Evolutionary conservation across 192 early-diverging fungal species (phyloP), one percentile per base, ranked within the genome.

Genomic region (Rhizophagus prolifer): DNA sequence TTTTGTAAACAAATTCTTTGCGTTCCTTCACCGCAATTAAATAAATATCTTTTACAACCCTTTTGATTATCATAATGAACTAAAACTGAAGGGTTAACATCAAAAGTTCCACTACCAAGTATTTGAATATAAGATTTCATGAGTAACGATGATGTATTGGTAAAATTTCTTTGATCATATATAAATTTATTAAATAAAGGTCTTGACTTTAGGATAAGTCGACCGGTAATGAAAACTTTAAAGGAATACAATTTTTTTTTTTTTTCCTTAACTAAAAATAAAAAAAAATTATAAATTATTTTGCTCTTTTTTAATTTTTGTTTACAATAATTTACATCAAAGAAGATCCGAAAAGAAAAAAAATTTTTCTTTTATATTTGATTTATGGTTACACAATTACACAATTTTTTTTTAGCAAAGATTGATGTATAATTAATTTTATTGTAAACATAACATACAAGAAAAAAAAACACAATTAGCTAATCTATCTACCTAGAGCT

Each of bases 1-100:
- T 95, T 88, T 81, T 97, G 93, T 78, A 91, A 83, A 79, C 92
- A 90, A 41, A 97, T 80, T 58, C 96, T 89, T 82, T 98, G 96
- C 3, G 90, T 91, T 28, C 95, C 95, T 80, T 98, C 96, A 61
- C 92, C 87, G 79, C 94, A 95, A 85, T 98, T 98, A 88, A 98
- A 94, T 82, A 98, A 84, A 75, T 96, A 96, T 36, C 93, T 85
- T 61, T 92, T 87, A 25, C 71, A 44, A 38, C 13, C 28, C 23
- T n/a, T 44, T 36, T 58, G 50, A 10, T 70, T 74, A 64, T 94
- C 90, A 83, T 94, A 93, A 72, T 92, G 85, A 30, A 95, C 82
- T 67, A 96, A 73, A 47, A 98, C 81, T 19, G 92, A 89, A 12
- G 95, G 82, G 0, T 81, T 62, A n/a, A 85, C 81, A 60, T 89